These are phyloP conservation scores for Fistulinella prunicolor DNA, from an alignment of 768 basidiomycete species.

Conservation along the genomic window DNA sequence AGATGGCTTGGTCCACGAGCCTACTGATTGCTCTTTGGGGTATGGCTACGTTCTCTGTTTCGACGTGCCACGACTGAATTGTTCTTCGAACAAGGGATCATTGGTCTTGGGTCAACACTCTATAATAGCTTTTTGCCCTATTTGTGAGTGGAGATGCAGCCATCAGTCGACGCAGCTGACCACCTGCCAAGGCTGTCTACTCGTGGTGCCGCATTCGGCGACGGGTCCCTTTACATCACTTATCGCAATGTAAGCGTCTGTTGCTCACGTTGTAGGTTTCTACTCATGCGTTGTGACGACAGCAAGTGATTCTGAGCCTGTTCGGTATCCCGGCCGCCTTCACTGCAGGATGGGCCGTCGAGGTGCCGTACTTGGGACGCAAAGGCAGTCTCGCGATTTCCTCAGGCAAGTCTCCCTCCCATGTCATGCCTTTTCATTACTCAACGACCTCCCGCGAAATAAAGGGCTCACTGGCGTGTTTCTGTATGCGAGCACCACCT, in stretches of 20 bases:
- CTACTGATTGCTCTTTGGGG: conserved; percentile 48
- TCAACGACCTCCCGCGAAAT: conserved; percentile 46
- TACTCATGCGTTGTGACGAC: conserved; percentile 1
- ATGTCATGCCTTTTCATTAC: conserved; percentile 28
- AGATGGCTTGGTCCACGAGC: conserved; percentile 64
- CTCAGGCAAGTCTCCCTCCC: conserved; percentile 46
- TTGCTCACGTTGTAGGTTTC: too few relatives aligned
- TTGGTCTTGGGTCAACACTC: conserved; percentile 72
- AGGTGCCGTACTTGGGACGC: conserved; percentile 60
- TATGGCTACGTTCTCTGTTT: conserved; percentile 29
- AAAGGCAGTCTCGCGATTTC: conserved; percentile 64
- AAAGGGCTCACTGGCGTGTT: conserved; percentile 71
- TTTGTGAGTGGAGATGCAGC: conserved; percentile 36
- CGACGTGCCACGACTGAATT: not conserved
- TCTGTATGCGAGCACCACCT: conserved; percentile 73
- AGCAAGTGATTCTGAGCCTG: conserved; percentile 70
- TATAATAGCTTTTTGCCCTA: conserved; percentile 55
- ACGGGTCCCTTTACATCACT: conserved; percentile 64
- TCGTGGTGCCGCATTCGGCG: conserved; percentile 67
- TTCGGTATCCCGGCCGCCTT: conserved; percentile 72
- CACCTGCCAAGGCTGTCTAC: conserved; percentile 45
- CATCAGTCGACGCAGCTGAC: not conserved
- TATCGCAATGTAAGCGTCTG: conserved; percentile 58
- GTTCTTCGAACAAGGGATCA: conserved; percentile 46
- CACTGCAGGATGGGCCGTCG: conserved; percentile 68